Evolutionary conservation across 768 basidiomycete genomes (phyloP).

Genomic region (Rossbeevera mucosa): DNA sequence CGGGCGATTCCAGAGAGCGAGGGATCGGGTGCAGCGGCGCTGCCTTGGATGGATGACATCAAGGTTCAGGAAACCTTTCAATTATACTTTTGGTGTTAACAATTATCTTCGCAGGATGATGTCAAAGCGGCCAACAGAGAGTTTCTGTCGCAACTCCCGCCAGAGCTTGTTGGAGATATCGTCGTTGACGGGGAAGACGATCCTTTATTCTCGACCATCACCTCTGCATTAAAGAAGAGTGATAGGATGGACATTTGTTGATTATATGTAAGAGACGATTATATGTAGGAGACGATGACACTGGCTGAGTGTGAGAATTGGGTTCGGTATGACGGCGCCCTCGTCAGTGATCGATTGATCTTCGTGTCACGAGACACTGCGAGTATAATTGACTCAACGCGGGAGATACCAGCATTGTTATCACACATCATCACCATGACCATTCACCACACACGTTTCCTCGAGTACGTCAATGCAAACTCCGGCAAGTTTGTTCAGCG

Average conservation of each 20-base stretch:
- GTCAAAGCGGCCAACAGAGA: constrained; percentile 36
- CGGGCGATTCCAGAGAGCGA: constrained; percentile 27
- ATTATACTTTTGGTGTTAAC: not conserved
- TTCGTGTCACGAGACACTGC: not conserved
- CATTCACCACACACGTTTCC: constrained; percentile 31
- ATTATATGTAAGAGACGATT: not conserved
- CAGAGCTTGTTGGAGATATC: constrained; percentile 27
- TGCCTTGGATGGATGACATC: constrained; percentile 31
- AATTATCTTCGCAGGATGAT: constrained; percentile 17
- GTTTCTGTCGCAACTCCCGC: constrained; percentile 34
- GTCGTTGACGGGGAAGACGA: constrained; percentile 10
- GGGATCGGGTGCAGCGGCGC: constrained; percentile 1
- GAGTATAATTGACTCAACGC: not conserved
- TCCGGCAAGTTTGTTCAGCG: constrained; percentile 71
- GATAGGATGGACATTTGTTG: constrained; percentile 20
- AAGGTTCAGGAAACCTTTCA: constrained; percentile 15
- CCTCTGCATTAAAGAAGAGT: not conserved
- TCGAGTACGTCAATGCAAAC: constrained; percentile 61
- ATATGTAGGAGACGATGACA: not conserved
- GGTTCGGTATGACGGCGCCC: too few relatives aligned
- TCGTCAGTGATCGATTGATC: too few relatives aligned
- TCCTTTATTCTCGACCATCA: not conserved
- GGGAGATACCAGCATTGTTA: not conserved
- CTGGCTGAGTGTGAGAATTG: too few relatives aligned
- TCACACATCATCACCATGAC: constrained; percentile 27